A percentile compares a stretch with the other conserved stretches of the same genome.
Evolutionary conservation across 2,329 filamentous ascomycete species (phyloP).

Genomic region (Plectosphaerella plurivora): DNA sequence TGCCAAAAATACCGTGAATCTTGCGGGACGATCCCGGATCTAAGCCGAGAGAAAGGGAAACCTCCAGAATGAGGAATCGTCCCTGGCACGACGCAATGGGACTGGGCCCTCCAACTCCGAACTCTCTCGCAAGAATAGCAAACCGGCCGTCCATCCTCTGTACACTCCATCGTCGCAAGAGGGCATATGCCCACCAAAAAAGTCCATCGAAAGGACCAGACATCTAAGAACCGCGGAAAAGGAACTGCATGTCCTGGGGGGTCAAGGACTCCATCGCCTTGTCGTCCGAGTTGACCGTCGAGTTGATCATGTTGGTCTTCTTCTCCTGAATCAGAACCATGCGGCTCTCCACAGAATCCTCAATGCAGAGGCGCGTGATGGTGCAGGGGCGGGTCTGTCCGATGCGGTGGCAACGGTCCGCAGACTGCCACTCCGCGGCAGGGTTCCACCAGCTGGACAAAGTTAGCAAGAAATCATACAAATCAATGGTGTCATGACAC

Average conservation of each 20-base stretch:
- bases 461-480: slow-evolving; percentile 4
- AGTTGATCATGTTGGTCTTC: slow-evolving; percentile 97
- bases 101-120: too few species aligned
- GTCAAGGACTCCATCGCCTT: slow-evolving; percentile 87
- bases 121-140: too few species aligned
- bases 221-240: slow-evolving; percentile 68
- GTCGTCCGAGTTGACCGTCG: slow-evolving; percentile 91
- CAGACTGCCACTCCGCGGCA: slow-evolving; percentile 99
- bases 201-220: too few species aligned
- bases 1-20: too few species aligned
- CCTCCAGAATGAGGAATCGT: too few species aligned
- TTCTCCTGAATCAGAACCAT: slow-evolving; percentile 98
- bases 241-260: slow-evolving; percentile 89
- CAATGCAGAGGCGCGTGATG: slow-evolving; percentile 91
- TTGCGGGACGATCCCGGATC: too few species aligned
- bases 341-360: slow-evolving; percentile 92
- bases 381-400: slow-evolving; percentile 91
- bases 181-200: too few species aligned
- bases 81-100: too few species aligned
- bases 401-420: slow-evolving; percentile 90
- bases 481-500: too few species aligned
- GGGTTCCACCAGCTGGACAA: slow-evolving; percentile 82
- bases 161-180: too few species aligned
- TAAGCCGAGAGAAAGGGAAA: too few species aligned
- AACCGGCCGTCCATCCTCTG: too few species aligned